Conservation (phyloP, 176 grass and related monocot genomes). For the Guadua angustifolia region DNA sequence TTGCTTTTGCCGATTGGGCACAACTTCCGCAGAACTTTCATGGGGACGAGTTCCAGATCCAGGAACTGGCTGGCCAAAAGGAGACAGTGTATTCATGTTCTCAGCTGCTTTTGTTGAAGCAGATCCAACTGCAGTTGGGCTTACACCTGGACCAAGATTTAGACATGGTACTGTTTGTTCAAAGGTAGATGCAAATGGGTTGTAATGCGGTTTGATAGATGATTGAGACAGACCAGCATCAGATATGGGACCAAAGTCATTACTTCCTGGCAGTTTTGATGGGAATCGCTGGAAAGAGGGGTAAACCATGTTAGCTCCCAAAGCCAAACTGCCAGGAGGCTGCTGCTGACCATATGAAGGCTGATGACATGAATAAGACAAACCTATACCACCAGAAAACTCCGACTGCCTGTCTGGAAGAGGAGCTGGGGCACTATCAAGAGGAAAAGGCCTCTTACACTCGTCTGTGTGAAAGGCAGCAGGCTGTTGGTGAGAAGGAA, state of each 20-base stretch:
- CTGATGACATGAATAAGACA: slow-evolving; percentile 58
- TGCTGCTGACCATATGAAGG: slow-evolving; percentile 57
- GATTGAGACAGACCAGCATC: slow-evolving; percentile 59
- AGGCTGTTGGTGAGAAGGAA: slow-evolving; percentile 56
- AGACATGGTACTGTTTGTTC: slow-evolving; percentile 63
- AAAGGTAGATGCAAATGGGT: slow-evolving; percentile 99
- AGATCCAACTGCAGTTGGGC: slow-evolving; percentile 50
- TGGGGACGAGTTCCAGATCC: slow-evolving; percentile 46
- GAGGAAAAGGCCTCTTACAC: slow-evolving; percentile 45
- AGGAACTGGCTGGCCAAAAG: slow-evolving; percentile 54
- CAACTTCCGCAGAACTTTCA: slow-evolving; percentile 58
- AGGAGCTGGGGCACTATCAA: slow-evolving; percentile 48
- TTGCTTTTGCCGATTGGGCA: slow-evolving; percentile 46
- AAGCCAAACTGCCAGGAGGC: slow-evolving; percentile 58
- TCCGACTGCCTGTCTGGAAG: slow-evolving; percentile 48
- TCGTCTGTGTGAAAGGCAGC: slow-evolving; percentile 35
- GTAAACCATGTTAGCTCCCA: slow-evolving; percentile 55
- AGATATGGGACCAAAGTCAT: slow-evolving; percentile 52
- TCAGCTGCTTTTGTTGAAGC: slow-evolving; percentile 53
- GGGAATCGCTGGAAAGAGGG: slow-evolving; percentile 51
- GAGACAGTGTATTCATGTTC: slow-evolving; percentile 34
- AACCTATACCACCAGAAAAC: slow-evolving; percentile 46
- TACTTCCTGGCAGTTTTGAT: slow-evolving; percentile 56
- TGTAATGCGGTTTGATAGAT: slow-evolving; percentile 83
- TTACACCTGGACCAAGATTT: slow-evolving; percentile 47